Conservation (phyloP, 2,329 filamentous ascomycete species). For the Colletotrichum navitas region DNA sequence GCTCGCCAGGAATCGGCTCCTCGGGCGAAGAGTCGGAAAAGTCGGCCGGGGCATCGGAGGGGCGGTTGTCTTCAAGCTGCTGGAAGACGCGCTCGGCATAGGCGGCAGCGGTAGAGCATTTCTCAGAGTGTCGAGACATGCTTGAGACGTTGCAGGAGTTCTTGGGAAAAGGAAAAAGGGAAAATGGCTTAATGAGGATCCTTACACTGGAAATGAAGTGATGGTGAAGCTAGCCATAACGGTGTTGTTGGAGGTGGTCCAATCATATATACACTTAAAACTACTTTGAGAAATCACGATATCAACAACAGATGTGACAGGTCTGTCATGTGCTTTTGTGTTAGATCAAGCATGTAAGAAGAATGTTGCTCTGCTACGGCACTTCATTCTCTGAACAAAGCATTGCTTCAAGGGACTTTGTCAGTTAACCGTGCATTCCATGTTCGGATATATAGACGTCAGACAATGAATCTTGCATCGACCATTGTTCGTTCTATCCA, state of each 20-base stretch:
- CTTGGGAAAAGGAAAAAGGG: neutral
- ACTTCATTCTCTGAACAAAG: neutral
- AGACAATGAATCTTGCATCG: neutral
- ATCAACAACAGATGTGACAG: neutral
- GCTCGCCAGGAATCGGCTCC: neutral
- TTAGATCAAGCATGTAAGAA: neutral
- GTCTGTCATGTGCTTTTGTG: neutral
- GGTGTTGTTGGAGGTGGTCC: neutral
- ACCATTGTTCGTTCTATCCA: neutral
- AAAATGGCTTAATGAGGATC: too few relatives aligned
- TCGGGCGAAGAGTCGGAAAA: conserved; percentile 8
- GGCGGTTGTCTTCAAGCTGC: conserved; percentile 11
- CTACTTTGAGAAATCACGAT: too few relatives aligned
- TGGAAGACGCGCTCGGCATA: conserved; percentile 12
- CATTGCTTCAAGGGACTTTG: neutral
- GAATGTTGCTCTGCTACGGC: neutral
- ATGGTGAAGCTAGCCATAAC: too few relatives aligned
- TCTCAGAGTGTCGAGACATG: neutral
- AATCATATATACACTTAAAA: neutral
- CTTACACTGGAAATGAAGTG: neutral
- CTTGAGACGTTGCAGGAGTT: neutral
- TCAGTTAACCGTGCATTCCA: too few relatives aligned
- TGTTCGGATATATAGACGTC: too few relatives aligned
- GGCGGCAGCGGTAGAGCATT: neutral
- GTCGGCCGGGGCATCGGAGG: neutral